Base-by-base conservation (phyloP, 2,329 filamentous ascomycete species). In the Trematosphaeria pertusa region DNA sequence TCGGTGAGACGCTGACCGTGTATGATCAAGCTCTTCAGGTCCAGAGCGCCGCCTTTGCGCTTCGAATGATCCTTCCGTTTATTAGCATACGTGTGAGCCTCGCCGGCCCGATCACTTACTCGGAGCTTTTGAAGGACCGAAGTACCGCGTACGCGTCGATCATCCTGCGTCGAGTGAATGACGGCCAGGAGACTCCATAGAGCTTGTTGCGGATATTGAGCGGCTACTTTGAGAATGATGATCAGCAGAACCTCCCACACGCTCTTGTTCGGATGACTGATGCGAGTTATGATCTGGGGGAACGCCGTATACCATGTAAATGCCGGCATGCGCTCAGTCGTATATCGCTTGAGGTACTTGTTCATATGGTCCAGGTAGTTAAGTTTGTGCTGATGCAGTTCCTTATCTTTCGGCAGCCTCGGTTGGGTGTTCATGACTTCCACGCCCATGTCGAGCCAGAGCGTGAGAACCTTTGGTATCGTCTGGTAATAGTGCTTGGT, bases 401-500 rank as follows among this genome's bases (percentile, higher is more conserved):
- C 66, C 26, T 64, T 67, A 19, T 71, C 64, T 31, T 52, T 61
- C 1, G 54, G 46, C 6, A 51, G 49, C 12, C 56, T 56, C 6
- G 65, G 64, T 2, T 45, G 19, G 1, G 50, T 46, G 20, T 61
- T 62, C 37, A 63, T 83, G 26, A 91, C 79, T 49, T 89, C 85
- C 28, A 88, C 87, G 5, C 91, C 93, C 52, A 99, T 82, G 61
- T 97, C 93, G 28, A 99, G 79, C 93, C 95, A 99, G 2, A 99
- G 78, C 0, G 94, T 99, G 31, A 99, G 75, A 35, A 97, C 81
- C 52, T 95, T 89, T 0, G 94, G 95, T 24, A 99, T 78, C 0
- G 92, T 97, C 71, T 97, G 92, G 63, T 96, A 96, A 33, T 97
- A 84, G 71, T 97, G 97, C 73, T 97, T 99, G 36, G 91, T 94